Conservation (phyloP, 2,329 filamentous ascomycete species). For the Colletotrichum sp. region DNA sequence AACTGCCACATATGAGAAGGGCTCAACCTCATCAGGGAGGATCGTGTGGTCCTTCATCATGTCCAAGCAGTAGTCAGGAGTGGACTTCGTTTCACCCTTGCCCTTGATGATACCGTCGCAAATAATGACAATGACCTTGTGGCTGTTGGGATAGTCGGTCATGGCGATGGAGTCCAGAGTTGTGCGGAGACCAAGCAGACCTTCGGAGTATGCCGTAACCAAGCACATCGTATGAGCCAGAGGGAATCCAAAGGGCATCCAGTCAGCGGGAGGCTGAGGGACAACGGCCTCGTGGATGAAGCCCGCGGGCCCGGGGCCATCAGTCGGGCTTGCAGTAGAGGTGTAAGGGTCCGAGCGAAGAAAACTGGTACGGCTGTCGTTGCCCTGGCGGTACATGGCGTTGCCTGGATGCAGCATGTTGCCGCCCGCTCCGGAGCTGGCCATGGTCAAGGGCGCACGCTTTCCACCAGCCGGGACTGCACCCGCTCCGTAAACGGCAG, state of each 20-base stretch:
- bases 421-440: constrained; percentile 80
- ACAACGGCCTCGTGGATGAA: constrained; percentile 97
- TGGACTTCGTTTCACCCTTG: constrained; percentile 83
- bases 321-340: constrained; percentile 59
- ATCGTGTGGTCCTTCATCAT: constrained; percentile 96
- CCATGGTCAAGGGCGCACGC: constrained; percentile 87
- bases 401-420: constrained; percentile 70
- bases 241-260: constrained; percentile 96
- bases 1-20: constrained; percentile 96
- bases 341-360: constrained; percentile 63
- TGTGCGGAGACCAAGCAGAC: constrained; percentile 88
- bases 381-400: constrained; percentile 73
- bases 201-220: constrained; percentile 97
- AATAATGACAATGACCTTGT: constrained; percentile 95
- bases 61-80: constrained; percentile 84
- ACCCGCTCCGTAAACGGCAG: constrained; percentile 84
- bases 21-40: constrained; percentile 79
- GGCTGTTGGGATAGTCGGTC: constrained; percentile 98
- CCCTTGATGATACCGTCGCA: constrained; percentile 99
- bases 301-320: constrained; percentile 83
- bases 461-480: constrained; percentile 49
- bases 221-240: constrained; percentile 92
- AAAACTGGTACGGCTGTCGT: constrained; percentile 70
- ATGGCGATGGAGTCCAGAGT: constrained; percentile 96
- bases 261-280: constrained; percentile 94